A percentile compares a stretch with the other conserved stretches of the same genome.
Evolutionary conservation across 495 filamentous ascomycete genomes (phyloP).

Genomic region (Lasiosphaeris hirsuta): DNA sequence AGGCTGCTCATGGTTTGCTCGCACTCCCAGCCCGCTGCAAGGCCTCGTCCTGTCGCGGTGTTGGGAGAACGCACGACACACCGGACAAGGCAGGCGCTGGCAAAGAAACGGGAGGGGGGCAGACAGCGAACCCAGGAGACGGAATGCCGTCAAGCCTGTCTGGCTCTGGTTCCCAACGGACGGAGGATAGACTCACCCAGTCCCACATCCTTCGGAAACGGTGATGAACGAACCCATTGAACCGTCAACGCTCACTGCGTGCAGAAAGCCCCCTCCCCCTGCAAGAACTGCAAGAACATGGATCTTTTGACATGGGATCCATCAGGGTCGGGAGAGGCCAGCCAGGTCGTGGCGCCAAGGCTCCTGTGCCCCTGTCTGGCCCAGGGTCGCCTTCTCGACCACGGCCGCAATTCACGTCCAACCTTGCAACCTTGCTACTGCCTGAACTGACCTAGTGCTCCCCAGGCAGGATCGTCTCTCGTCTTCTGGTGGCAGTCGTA

Average conservation of each 20-base stretch:
- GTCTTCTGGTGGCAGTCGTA: conserved; percentile 18
- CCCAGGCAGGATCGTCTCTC: conserved; percentile 27
- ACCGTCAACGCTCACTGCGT: conserved; percentile 12
- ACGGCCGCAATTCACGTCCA: conserved; percentile 16
- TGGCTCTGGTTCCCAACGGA: neutral
- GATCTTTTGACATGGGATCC: conserved; percentile 18
- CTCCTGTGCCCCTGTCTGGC: conserved; percentile 7
- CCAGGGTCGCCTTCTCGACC: neutral
- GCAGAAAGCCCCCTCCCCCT: conserved; percentile 16
- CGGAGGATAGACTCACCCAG: neutral
- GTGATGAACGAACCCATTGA: conserved; percentile 15
- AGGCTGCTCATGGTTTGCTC: no score
- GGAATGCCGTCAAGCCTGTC: no score
- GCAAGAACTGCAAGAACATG: conserved; percentile 18
- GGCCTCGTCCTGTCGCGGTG: no score
- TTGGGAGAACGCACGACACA: no score
- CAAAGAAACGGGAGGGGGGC: no score
- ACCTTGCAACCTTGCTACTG: conserved; percentile 26
- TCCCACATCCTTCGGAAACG: conserved; percentile 23
- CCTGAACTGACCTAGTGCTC: conserved; percentile 31
- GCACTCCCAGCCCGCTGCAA: no score
- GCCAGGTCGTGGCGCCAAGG: conserved; percentile 17
- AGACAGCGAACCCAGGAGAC: no score
- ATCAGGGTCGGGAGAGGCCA: conserved; percentile 17
- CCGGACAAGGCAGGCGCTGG: no score